These are phyloP conservation scores for Taphrina sp. DNA, from an alignment of 1,139 yeast species.

Conservation along the genomic window DNA sequence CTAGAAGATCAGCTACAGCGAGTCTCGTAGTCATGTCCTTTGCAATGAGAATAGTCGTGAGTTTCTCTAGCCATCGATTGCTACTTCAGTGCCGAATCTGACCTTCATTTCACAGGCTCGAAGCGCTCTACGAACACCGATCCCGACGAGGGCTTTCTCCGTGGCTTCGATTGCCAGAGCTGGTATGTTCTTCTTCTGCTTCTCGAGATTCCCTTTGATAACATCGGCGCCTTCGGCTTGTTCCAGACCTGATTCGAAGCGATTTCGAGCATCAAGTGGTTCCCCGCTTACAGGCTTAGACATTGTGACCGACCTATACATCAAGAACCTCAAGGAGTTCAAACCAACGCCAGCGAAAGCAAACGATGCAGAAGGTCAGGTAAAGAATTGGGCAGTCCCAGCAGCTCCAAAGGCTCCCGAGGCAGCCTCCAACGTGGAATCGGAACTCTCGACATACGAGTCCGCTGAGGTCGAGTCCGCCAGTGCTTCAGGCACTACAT, in stretches of 20 bases:
- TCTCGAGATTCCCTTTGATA: no score
- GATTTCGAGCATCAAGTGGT: no score
- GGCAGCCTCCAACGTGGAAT: conserved; percentile 66
- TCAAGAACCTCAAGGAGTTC: conserved; percentile 81
- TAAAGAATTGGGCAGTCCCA: conserved; percentile 52
- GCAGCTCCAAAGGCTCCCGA: conserved; percentile 80
- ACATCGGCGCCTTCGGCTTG: no score
- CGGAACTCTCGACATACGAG: conserved; percentile 74
- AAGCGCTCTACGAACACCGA: conserved; percentile 16
- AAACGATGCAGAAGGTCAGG: conserved; percentile 72
- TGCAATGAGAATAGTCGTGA: conserved; percentile 21
- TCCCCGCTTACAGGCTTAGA: no score
- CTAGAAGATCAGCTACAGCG: no score
- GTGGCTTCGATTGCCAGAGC: conserved; percentile 22
- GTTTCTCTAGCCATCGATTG: no score
- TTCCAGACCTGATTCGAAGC: no score
- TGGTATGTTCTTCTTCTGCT: conserved; percentile 6
- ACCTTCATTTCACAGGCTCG: no score
- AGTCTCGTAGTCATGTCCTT: conserved; percentile 2
- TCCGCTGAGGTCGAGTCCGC: conserved; percentile 51
- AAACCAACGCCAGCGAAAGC: conserved; percentile 76
- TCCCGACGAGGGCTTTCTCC: conserved; percentile 14
- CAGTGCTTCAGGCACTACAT: neutral
- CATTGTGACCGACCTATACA: conserved; percentile 79
- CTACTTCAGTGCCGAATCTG: no score